Base-by-base conservation (phyloP, 2,329 filamentous ascomycete genomes). In the Fulvia fulva region DNA sequence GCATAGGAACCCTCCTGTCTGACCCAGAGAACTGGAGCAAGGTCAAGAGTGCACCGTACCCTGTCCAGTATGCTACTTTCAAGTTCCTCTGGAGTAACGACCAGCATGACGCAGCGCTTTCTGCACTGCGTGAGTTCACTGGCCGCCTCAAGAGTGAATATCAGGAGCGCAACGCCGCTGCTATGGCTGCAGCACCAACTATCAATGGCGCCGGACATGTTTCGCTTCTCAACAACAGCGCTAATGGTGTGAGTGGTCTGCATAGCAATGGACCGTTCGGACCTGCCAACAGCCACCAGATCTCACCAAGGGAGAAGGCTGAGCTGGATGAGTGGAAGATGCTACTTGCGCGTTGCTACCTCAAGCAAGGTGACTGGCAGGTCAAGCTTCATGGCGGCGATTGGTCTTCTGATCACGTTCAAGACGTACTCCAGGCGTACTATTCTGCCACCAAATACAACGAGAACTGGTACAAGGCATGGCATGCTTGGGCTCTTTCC, bases 401-500 rank as follows among this genome's bases (percentile, higher is more conserved):
- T 64, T 99, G 94, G 95, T 87, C 90, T 63, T 85, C 90, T 62
- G 88, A 90, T 8, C 87, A 90, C 64, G 90, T 96, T 3, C 85
- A 89, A 53, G 93, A 97, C 54, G 91, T 99, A 58, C 80, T 99
- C 23, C 83, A 85, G n/a, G 91, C 94, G 1, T 99, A 97, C 74
- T 87, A 87, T 19, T 88, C 92, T 59, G 95, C 95, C 1, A 99
- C 94, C 1, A 87, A 90, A 59, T 97, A 95, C 76, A 96, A 99
- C 72, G 88, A 91, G 32, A 87, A 88, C 61, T 99, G 93, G 85
- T 99, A 99, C 79, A 99, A 99, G 76, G 94, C 95, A 7, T 99
- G 94, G 94, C 94, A 99, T 75, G 90, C 94, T 0, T 99, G 94
- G 93, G 95, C 94, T 11, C 77, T 99, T 62, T 93, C 94, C 55